Evolutionary conservation across 371 early-diverging fungal species (phyloP).

Genomic region (Encephalitozoon intestinalis): DNA sequence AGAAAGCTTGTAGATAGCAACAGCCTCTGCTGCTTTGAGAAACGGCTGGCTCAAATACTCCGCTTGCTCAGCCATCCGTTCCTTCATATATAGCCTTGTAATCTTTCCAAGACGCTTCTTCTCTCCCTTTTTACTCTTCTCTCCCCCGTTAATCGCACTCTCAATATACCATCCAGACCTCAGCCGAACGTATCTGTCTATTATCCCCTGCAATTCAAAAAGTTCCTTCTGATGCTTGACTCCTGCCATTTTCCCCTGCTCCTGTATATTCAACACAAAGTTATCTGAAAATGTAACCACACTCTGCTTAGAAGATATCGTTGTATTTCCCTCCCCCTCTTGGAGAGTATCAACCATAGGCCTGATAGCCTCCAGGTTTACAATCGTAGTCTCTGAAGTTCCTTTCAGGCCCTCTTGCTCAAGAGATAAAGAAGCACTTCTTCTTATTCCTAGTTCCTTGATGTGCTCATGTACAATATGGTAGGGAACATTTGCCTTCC

Average conservation of each 20-base stretch:
- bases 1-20: slow-evolving; percentile 59
- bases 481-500: slow-evolving; percentile 88
- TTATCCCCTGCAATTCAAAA: slow-evolving; percentile 90
- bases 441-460: slow-evolving; percentile 64
- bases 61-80: slow-evolving; percentile 93
- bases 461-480: not conserved
- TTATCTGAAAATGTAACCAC: not conserved
- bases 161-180: slow-evolving; percentile 98
- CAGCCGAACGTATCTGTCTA: slow-evolving; percentile 85
- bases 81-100: slow-evolving; percentile 91
- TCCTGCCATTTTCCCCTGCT: not conserved
- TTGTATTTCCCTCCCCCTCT: not conserved
- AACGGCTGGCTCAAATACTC: slow-evolving; percentile 67
- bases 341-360: not conserved
- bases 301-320: slow-evolving; percentile 64
- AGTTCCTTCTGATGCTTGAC: slow-evolving; percentile 63
- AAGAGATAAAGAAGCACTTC: not conserved
- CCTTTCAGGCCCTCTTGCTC: not conserved
- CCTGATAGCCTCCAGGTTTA: not conserved
- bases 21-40: slow-evolving; percentile 78
- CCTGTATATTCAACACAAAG: not conserved
- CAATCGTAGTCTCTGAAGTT: not conserved
- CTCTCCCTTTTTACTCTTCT: slow-evolving; percentile 71
- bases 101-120: slow-evolving; percentile 94
- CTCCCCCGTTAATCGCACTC: slow-evolving; percentile 71